These are phyloP conservation scores for Salix exigua DNA, from an alignment of 345 rosid species.

Conservation along the genomic window DNA sequence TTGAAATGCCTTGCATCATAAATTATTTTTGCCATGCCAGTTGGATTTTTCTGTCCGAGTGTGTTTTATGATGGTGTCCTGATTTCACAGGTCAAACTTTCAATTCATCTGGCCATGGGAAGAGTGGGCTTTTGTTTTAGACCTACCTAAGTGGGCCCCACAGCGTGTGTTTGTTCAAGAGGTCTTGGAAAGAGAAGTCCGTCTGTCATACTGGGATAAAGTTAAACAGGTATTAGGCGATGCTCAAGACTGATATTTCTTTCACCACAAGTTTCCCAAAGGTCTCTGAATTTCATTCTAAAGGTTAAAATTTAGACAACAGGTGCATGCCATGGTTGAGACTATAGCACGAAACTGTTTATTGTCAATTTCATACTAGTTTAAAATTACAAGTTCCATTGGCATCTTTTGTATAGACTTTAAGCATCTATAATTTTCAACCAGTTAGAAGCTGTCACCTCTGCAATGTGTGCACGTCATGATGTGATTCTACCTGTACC, in stretches of 20 bases:
- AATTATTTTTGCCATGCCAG: neutral
- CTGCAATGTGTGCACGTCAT: too few relatives aligned
- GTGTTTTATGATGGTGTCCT: conserved; percentile 11
- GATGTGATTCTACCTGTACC: neutral
- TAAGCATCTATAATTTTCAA: too few relatives aligned
- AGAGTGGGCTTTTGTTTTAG: conserved; percentile 96
- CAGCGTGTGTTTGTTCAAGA: conserved; percentile 97
- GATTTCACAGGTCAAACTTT: conserved; percentile 75
- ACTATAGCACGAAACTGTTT: too few relatives aligned
- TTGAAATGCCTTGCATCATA: neutral
- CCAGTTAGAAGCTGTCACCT: too few relatives aligned
- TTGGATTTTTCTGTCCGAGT: neutral
- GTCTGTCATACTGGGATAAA: conserved; percentile 96
- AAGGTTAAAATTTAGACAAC: neutral
- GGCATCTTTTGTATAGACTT: too few relatives aligned
- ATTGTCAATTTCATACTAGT: too few relatives aligned
- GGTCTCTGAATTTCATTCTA: neutral
- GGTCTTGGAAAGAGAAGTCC: conserved; percentile 95
- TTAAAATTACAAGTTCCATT: too few relatives aligned
- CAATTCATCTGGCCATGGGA: conserved; percentile 99
- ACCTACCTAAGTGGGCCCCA: conserved; percentile 98
- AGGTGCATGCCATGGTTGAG: too few relatives aligned
- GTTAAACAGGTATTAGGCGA: conserved; percentile 71
- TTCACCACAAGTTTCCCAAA: neutral
- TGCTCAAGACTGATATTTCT: neutral